Evolutionary conservation across 208 protist genomes (phyloP).

Genomic region (Entamoeba invadens): DNA sequence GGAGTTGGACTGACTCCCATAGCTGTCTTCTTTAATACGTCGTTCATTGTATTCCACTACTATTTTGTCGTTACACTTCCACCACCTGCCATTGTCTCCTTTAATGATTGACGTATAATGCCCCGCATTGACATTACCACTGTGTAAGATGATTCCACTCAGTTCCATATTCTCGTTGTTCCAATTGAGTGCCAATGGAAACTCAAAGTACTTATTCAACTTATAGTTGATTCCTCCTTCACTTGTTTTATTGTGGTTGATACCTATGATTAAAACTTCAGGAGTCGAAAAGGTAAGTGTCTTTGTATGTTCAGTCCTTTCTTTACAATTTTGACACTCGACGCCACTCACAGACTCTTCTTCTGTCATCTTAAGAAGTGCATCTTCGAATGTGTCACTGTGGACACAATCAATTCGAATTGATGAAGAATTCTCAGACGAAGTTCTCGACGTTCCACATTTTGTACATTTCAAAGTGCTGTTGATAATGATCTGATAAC

Average conservation of each 20-base stretch:
- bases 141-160: neutral
- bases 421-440: neutral
- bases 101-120: neutral
- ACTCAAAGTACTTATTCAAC: neutral
- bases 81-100: neutral
- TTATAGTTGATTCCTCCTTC: neutral
- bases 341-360: neutral
- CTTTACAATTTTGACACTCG: neutral
- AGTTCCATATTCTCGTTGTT: neutral
- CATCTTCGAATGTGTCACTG: neutral
- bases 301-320: neutral
- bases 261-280: neutral
- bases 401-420: neutral
- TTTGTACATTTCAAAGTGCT: neutral
- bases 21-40: neutral
- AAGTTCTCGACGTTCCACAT: neutral
- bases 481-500: neutral
- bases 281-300: neutral
- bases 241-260: neutral
- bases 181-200: neutral
- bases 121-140: neutral
- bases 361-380: neutral
- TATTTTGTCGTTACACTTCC: neutral
- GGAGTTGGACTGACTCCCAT: neutral
- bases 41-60: neutral